A percentile compares a stretch with the other conserved stretches of the same genome.
Evolutionary conservation across 106 monocot species (phyloP).

Genomic region (Agapanthus africanus): DNA sequence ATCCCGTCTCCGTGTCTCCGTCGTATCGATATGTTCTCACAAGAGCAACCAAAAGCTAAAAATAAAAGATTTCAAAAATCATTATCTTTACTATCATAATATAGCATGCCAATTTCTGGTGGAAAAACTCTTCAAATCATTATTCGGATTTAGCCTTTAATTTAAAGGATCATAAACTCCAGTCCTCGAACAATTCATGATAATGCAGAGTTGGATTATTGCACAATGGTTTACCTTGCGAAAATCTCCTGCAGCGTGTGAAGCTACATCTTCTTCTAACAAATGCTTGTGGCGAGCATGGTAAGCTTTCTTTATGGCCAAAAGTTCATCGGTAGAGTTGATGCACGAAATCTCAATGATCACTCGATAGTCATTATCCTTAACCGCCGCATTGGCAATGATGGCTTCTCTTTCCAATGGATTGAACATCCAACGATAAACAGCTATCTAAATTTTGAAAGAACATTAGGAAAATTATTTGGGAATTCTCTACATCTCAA

Average conservation of each 20-base stretch:
- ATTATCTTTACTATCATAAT: neutral
- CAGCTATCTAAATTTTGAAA: slow-evolving; percentile 57
- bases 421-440: slow-evolving; percentile 81
- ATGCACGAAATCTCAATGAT: slow-evolving; percentile 51
- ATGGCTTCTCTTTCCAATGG: slow-evolving; percentile 69
- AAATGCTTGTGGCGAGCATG: slow-evolving; percentile 41
- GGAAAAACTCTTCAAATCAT: neutral
- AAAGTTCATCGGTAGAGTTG: slow-evolving; percentile 38
- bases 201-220: no score
- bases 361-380: slow-evolving; percentile 29
- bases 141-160: neutral
- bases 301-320: slow-evolving; percentile 51
- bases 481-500: no score
- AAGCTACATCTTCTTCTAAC: slow-evolving; percentile 62
- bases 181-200: no score
- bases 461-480: no score
- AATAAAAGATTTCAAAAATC: neutral
- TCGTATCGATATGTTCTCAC: slow-evolving; percentile 60
- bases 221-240: slow-evolving; percentile 20
- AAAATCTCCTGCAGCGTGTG: slow-evolving; percentile 30
- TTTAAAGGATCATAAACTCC: no score
- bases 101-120: neutral
- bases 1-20: slow-evolving; percentile 55
- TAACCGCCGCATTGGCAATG: slow-evolving; percentile 49
- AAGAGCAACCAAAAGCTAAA: slow-evolving; percentile 64